phyloP scores from a whole-genome alignment of 371 early-diverging fungal genomes.

The Apophysomyces variabilis region DNA sequence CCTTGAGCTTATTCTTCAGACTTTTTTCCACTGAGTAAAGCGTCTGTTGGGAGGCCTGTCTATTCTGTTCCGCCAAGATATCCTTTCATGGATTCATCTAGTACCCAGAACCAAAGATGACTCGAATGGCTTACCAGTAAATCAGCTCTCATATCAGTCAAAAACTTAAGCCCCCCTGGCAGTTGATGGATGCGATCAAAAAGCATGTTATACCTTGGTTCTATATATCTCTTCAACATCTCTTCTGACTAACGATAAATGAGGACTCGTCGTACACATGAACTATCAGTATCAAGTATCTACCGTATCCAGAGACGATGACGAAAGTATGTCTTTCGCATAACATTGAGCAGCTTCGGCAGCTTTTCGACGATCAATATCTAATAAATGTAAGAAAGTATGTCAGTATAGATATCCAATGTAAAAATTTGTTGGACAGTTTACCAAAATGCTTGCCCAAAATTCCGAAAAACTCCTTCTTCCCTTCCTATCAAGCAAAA shows the following conservation, averaged over 20 bases:
- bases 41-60: neutral
- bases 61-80: slow-evolving; percentile 17
- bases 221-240: slow-evolving; percentile 61
- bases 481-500: slow-evolving; percentile 4
- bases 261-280: neutral
- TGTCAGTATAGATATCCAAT: slow-evolving; percentile 7
- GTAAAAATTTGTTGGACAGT: neutral
- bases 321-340: neutral
- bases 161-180: slow-evolving; percentile 76
- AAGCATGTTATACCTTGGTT: slow-evolving; percentile 66
- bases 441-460: neutral
- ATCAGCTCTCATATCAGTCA: slow-evolving; percentile 76
- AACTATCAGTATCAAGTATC: neutral
- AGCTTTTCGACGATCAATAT: slow-evolving; percentile 7
- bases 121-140: slow-evolving; percentile 50
- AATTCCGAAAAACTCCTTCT: neutral
- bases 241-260: slow-evolving; percentile 46
- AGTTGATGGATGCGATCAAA: slow-evolving; percentile 75
- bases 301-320: neutral
- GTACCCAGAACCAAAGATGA: too few species aligned
- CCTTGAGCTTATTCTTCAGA: slow-evolving; percentile 64
- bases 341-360: neutral
- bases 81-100: neutral
- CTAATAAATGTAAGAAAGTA: slow-evolving; percentile 7
- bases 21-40: slow-evolving; percentile 49